Conservation (phyloP, 2,329 filamentous ascomycete genomes). For the Penicillium hesseltinei region DNA sequence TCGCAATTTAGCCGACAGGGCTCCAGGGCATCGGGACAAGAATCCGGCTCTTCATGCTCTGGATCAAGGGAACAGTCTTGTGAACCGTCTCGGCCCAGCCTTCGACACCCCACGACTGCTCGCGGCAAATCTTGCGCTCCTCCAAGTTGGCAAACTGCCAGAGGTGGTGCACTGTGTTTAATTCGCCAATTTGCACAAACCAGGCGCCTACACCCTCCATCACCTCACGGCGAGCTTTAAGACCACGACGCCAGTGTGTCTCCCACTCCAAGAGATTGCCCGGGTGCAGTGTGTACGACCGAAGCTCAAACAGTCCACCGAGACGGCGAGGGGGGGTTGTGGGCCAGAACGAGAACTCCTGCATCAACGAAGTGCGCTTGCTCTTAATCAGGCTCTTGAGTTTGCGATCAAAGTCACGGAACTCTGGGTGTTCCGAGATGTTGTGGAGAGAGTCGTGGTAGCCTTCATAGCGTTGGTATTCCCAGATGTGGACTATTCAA, state of each 20-base stretch:
- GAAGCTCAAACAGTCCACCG: constrained; percentile 90
- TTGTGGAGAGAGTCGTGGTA: constrained; percentile 89
- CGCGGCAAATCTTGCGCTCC: constrained; percentile 82
- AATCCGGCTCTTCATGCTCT: constrained; percentile 92
- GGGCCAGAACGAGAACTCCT: constrained; percentile 99
- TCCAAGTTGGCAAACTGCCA: constrained; percentile 99
- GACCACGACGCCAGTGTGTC: constrained; percentile 91
- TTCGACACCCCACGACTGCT: constrained; percentile 92
- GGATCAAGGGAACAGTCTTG: constrained; percentile 96
- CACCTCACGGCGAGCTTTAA: constrained; percentile 87
- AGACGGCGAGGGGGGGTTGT: constrained; percentile 86
- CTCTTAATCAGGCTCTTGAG: constrained; percentile 80
- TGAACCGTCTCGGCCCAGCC: constrained; percentile 98
- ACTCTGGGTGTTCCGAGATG: constrained; percentile 81
- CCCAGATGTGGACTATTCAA: constrained; percentile 92
- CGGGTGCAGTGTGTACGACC: constrained; percentile 93
- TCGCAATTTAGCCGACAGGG: constrained; percentile 66
- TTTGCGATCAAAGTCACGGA: constrained; percentile 76
- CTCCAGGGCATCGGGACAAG: constrained; percentile 96
- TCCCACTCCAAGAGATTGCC: constrained; percentile 98
- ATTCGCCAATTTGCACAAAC: constrained; percentile 97
- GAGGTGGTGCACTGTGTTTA: constrained; percentile 96
- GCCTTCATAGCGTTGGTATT: constrained; percentile 95
- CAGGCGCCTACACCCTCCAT: constrained; percentile 98
- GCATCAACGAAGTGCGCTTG: constrained; percentile 92